A percentile compares a stretch with the other conserved stretches of the same genome.
Conservation (phyloP, 805 yeast genomes). For the Scheffersomyces ergatensis region DNA sequence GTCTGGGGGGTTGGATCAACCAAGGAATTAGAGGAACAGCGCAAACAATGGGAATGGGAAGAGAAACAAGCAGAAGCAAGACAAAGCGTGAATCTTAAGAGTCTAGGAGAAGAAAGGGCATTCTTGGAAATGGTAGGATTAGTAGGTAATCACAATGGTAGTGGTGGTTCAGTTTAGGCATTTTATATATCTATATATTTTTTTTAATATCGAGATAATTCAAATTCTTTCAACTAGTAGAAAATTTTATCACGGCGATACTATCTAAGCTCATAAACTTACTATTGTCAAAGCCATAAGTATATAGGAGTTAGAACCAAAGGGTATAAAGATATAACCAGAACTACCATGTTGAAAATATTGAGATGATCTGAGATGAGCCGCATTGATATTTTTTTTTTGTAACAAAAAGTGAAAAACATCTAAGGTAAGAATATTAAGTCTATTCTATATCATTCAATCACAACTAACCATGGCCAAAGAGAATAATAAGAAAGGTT, state of each 20-base stretch:
- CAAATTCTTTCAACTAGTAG: too few species aligned
- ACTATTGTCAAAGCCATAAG: too few species aligned
- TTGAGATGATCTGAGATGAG: background rate
- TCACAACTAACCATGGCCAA: slow-evolving; percentile 1
- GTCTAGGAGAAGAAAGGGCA: slow-evolving; percentile 79
- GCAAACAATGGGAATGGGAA: slow-evolving; percentile 87
- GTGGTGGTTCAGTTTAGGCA: slow-evolving; percentile 50
- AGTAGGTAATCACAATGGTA: slow-evolving; percentile 37
- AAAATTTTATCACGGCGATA: too few species aligned
- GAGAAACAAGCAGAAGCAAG: slow-evolving; percentile 79
- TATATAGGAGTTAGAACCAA: too few species aligned
- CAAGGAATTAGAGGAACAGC: slow-evolving; percentile 74
- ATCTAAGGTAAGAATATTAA: too few species aligned
- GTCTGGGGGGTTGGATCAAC: slow-evolving; percentile 91
- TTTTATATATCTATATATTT: too few species aligned
- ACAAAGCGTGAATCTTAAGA: slow-evolving; percentile 62
- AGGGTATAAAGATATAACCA: too few species aligned
- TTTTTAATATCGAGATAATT: background rate
- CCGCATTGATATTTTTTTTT: slow-evolving; percentile 1
- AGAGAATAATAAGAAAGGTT: slow-evolving; percentile 5
- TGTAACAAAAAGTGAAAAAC: background rate
- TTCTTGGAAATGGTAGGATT: slow-evolving; percentile 79
- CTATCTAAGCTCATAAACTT: too few species aligned
- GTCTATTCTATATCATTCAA: background rate
- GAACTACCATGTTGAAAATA: too few species aligned